phyloP scores from a whole-genome alignment of 148 eudicot species.

The Agrostemma githago region DNA sequence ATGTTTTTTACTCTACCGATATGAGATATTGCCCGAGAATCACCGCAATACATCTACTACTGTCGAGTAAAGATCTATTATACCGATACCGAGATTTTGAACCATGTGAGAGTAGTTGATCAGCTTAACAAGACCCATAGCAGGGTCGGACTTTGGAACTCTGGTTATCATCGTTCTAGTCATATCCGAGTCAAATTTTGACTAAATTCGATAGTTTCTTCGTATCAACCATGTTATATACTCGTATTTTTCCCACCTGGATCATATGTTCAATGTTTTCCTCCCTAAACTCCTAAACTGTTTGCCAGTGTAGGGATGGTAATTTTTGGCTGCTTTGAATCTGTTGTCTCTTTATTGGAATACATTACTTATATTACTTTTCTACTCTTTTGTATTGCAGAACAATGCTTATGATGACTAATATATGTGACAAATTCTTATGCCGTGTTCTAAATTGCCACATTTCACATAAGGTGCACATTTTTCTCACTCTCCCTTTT shows the following conservation, averaged over 20 bases:
- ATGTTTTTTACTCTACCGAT: too few species aligned
- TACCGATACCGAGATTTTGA: too few species aligned
- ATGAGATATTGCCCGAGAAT: too few species aligned
- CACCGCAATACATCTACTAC: too few species aligned
- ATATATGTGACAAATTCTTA: background rate
- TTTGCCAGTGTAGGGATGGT: background rate
- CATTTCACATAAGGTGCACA: constrained; percentile 3
- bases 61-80: too few species aligned
- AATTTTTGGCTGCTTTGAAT: background rate
- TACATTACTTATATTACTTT: background rate
- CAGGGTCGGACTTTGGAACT: background rate
- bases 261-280: background rate
- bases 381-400: background rate
- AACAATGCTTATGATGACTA: background rate
- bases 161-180: too few species aligned
- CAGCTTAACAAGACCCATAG: background rate
- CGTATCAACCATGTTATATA: background rate
- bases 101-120: background rate
- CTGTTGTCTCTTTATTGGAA: background rate
- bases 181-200: too few species aligned
- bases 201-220: too few species aligned
- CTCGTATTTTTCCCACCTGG: background rate
- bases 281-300: background rate
- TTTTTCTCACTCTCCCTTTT: background rate
- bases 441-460: constrained; percentile 7